Percentiles rank a stretch among this genome's conserved stretches.
phyloP scores from a whole-genome alignment of 805 yeast species.

The Candida patagonica region DNA sequence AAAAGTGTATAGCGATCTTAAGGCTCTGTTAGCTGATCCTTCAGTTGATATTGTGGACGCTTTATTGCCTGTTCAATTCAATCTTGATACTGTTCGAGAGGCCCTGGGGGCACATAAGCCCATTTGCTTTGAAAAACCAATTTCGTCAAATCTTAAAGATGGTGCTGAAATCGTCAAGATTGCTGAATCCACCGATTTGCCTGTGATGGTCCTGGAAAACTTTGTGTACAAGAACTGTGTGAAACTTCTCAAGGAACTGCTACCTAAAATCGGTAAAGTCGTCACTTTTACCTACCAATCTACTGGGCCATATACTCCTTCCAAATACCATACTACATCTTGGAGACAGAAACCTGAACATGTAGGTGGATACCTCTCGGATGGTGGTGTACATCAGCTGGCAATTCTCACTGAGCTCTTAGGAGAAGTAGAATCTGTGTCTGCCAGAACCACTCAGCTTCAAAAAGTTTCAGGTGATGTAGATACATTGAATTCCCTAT shows the following conservation, averaged over 20 bases:
- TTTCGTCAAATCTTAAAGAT: constrained; percentile 75
- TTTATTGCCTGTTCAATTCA: constrained; percentile 79
- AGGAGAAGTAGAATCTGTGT: constrained; percentile 61
- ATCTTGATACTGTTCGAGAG: constrained; percentile 54
- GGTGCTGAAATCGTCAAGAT: constrained; percentile 72
- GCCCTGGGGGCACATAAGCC: constrained; percentile 74
- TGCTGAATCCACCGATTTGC: constrained; percentile 50
- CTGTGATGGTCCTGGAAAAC: constrained; percentile 75
- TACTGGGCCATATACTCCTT: constrained; percentile 45
- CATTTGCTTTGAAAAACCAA: constrained; percentile 79
- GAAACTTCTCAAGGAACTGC: constrained; percentile 40
- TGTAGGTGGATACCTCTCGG: constrained; percentile 85
- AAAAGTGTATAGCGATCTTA: constrained; percentile 38
- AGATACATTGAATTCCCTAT: constrained; percentile 68
- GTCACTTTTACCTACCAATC: constrained; percentile 28
- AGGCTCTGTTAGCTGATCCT: constrained; percentile 57
- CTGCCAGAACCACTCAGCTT: constrained; percentile 71
- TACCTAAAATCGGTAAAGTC: constrained; percentile 64
- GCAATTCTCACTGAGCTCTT: constrained; percentile 76
- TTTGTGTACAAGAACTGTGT: constrained; percentile 70
- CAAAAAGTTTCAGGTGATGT: constrained; percentile 71
- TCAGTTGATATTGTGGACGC: constrained; percentile 73
- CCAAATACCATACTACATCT: constrained; percentile 47
- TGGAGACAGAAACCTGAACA: constrained; percentile 93
- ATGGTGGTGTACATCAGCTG: constrained; percentile 95